Evolutionary conservation across 352 stramenopile genomes (phyloP).

Genomic region (Pythium rishiriense): DNA sequence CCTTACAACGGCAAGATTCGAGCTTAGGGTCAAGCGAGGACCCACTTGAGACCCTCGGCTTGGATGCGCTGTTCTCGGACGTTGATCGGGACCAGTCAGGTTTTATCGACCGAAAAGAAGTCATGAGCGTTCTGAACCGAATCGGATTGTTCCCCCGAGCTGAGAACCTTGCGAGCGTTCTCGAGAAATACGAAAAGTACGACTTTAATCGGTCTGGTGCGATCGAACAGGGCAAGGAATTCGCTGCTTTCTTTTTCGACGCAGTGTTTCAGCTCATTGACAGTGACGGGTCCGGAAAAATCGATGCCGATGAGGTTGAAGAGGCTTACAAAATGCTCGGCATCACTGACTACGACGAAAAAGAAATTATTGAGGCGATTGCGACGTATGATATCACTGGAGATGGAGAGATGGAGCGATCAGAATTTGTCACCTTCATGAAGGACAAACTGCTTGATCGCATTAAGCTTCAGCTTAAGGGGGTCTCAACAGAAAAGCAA

Average conservation of each 20-base stretch:
- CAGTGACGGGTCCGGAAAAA: slow-evolving; percentile 66
- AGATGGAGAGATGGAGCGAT: slow-evolving; percentile 78
- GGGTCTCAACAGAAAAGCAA: background rate
- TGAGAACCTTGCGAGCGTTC: slow-evolving; percentile 46
- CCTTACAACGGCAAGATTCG: slow-evolving; percentile 15
- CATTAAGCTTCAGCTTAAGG: slow-evolving; percentile 49
- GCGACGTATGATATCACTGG: slow-evolving; percentile 72
- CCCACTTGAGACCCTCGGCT: slow-evolving; percentile 48
- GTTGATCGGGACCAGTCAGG: slow-evolving; percentile 70
- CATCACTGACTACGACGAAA: slow-evolving; percentile 54
- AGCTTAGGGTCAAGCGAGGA: slow-evolving; percentile 31
- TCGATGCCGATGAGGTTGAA: slow-evolving; percentile 73
- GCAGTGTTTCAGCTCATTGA: slow-evolving; percentile 81
- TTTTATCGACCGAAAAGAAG: slow-evolving; percentile 48
- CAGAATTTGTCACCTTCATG: slow-evolving; percentile 85
- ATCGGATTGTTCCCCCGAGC: slow-evolving; percentile 60
- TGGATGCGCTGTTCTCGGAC: slow-evolving; percentile 66
- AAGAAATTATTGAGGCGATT: slow-evolving; percentile 66
- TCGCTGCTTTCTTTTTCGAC: slow-evolving; percentile 71
- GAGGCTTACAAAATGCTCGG: slow-evolving; percentile 75
- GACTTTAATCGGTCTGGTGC: slow-evolving; percentile 55
- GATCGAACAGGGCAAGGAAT: slow-evolving; percentile 52
- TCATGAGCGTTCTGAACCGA: slow-evolving; percentile 64
- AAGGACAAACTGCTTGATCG: slow-evolving; percentile 58
- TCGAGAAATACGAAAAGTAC: slow-evolving; percentile 49